These are phyloP conservation scores for Cercospora sp. DNA, from an alignment of 2,329 filamentous ascomycete species.

Conservation along the genomic window DNA sequence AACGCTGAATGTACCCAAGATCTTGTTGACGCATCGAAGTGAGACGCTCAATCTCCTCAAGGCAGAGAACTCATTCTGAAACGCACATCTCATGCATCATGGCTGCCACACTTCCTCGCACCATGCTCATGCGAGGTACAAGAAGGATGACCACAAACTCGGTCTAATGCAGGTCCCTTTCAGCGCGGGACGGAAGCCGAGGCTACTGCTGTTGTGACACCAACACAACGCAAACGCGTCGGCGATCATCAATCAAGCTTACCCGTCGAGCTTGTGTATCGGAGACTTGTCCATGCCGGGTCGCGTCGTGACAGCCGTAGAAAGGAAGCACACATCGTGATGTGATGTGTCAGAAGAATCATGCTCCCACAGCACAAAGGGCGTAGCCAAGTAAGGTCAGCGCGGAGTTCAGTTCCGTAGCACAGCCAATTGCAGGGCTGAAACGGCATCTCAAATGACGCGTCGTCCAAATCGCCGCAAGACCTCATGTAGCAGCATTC, in stretches of 20 bases:
- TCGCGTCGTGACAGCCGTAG: neutral
- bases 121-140: neutral
- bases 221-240: neutral
- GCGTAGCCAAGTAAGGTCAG: neutral
- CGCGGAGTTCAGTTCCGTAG: neutral
- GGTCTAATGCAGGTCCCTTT: neutral
- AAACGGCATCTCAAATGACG: neutral
- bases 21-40: neutral
- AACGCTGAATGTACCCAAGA: neutral
- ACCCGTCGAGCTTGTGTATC: neutral
- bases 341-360: neutral
- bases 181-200: neutral
- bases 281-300: neutral
- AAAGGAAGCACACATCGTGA: neutral
- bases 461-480: neutral
- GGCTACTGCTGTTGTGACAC: neutral
- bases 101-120: constrained; percentile 3
- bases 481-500: constrained; percentile 24
- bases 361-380: neutral
- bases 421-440: neutral
- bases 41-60: neutral
- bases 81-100: neutral
- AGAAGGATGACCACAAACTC: neutral
- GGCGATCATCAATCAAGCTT: neutral
- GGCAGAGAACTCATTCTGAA: neutral